Base-by-base conservation (phyloP, 352 stramenopile genomes). In the Globisporangium abappressorium region DNA sequence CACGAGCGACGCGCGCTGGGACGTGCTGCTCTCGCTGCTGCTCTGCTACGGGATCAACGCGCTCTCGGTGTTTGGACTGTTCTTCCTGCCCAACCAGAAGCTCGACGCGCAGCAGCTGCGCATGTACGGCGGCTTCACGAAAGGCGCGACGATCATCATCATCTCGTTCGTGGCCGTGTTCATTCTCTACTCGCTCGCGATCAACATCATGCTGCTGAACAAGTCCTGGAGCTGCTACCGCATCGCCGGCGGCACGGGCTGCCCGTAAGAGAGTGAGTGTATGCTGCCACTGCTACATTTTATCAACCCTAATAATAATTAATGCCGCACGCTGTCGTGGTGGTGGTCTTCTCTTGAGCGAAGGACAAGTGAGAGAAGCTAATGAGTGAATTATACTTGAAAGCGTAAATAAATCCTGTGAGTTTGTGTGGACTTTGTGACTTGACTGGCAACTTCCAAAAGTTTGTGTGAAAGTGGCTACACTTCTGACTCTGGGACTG, bases 101-200 rank as follows among this genome's bases (percentile, higher is more conserved):
- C 76, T 88, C 3, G 83, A 89, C 54, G 78, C 81, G 15, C 83
- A 91, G 72, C 81, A 89, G 59, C 57, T 87, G 49, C 83, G 78
- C 36, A 84, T 82, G 70, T 89, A 87, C 51, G 82, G 82, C 11
- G 82, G 82, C 11, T 89, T 87, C 70, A 88, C 77, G 22, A 86
- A 85, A 65, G 73, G 71, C 28, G 77, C 77, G 15, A 85, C 72
- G 51, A 64, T 64, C 30, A 69, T 65, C 0, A 75, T 90, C 22
- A 70, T 85, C 8, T 66, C 63, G 0, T 81, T 84, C 55, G 57
- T 65, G 0, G 20, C 61, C 4, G 9, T 68, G 1, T 43, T 89
- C 18, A 78, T 89, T 28, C 18, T 77, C 46, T 87, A 85, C 56
- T 85, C 75, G 18, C 41, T 82, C 6, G 41, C 53, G 30, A 67